Base-by-base conservation (phyloP, 1,284 basidiomycete genomes). In the Porodaedalea pini region DNA sequence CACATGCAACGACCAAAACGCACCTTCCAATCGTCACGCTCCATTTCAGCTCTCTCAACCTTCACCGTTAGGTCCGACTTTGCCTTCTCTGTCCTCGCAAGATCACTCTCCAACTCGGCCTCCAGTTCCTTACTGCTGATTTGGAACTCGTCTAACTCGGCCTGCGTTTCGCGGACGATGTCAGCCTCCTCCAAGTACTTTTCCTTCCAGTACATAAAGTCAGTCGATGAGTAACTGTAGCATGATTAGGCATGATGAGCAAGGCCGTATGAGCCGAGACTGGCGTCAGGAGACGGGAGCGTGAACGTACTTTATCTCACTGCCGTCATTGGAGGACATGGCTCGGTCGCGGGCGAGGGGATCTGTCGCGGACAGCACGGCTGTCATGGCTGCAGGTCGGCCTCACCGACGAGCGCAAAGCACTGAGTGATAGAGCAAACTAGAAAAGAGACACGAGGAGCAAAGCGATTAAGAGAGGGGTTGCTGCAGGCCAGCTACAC, bases 1-100 rank as follows among this genome's bases (percentile, higher is more conserved):
- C 31, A 37, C 32, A 54, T 17, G 48, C 27, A 47, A 55, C 41
- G 45, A 27, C 37, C 43, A 17, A 56, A 54, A 64, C 69, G 58
- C 63, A 94, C 94, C 86, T 94, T 97, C 93, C 92, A 95, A 41
- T 94, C 90, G 60, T 96, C 93, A 63, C 87, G 83, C 70, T 96
- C 93, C 36, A 71, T 72, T 67, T 94, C 90, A 36, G 91, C 80
- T 60, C 80, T 81, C 48, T 85, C 80, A 21, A 86, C 84, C 71
- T 88, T 90, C 59, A 85, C 77, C 71, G 81, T 85, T 53, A 96
- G 80, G 43, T 94, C 91, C 65, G 85, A 81, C 71, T 96, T 90
- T 11, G 86, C 80, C 70, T 87, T 88, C 75, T 97, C 94, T 45
- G 91, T 94, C 50, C 88, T 79, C 66, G 89, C 87, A 50, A 97